Conservation (phyloP, 2,329 filamentous ascomycete genomes). For the Aspergillus neoniger region DNA sequence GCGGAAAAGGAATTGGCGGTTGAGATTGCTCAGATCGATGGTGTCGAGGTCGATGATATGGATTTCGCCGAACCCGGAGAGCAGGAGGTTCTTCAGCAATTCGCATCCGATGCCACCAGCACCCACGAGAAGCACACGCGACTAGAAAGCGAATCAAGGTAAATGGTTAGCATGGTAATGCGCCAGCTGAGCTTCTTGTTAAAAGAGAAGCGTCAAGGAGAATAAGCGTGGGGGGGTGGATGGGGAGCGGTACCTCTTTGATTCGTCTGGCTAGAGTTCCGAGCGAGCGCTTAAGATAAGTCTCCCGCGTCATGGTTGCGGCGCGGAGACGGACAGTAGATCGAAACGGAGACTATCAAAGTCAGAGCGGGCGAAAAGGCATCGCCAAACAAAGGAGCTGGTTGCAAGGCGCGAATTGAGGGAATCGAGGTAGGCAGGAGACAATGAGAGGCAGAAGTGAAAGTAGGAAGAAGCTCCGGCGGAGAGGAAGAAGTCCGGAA, state of each 20-base stretch:
- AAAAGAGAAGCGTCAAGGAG: background rate
- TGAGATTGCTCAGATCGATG: constrained; percentile 96
- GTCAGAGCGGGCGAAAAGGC: constrained; percentile 11
- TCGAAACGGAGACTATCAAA: constrained; percentile 2
- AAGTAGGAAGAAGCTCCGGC: background rate
- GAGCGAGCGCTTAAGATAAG: constrained; percentile 46
- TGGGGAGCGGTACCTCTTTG: constrained; percentile 38
- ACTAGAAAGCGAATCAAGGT: constrained; percentile 53
- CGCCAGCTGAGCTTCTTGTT: background rate
- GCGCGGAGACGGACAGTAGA: constrained; percentile 7
- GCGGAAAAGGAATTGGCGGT: constrained; percentile 94
- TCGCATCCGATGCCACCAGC: constrained; percentile 98
- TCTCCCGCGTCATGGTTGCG: constrained; percentile 43
- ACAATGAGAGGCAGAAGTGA: constrained; percentile 12
- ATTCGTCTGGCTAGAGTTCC: constrained; percentile 44
- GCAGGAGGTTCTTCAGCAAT: constrained; percentile 91
- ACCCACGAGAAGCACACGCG: constrained; percentile 88
- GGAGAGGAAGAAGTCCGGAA: constrained; percentile 1
- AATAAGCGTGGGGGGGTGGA: background rate
- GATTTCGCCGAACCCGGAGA: constrained; percentile 88
- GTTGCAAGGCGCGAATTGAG: constrained; percentile 2
- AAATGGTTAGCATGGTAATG: background rate
- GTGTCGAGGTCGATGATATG: constrained; percentile 97
- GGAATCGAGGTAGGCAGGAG: constrained; percentile 10
- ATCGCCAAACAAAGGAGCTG: constrained; percentile 15